Conservation (phyloP, 2,329 filamentous ascomycete species). For the Phialemoniopsis sp. region DNA sequence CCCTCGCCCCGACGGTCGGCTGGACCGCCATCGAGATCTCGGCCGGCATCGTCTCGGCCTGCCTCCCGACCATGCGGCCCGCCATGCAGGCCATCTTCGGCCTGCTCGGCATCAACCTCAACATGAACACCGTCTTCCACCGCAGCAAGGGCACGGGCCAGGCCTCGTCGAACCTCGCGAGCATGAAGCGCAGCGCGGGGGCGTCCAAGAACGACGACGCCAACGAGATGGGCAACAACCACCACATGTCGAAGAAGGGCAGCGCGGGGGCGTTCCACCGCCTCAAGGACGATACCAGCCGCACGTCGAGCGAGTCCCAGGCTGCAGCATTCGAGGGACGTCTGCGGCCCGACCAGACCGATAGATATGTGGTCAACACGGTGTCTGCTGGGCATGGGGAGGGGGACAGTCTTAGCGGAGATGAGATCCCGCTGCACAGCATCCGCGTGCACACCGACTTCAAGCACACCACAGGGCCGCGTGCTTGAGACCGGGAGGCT, state of each 20-base stretch:
- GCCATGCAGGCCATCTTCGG: constrained; percentile 31
- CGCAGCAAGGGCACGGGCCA: constrained; percentile 5
- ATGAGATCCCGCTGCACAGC: constrained; percentile 31
- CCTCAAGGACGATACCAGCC: constrained; percentile 19
- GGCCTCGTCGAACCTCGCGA: not conserved
- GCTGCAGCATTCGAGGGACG: constrained; percentile 10
- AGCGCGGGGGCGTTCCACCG: constrained; percentile 21
- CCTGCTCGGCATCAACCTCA: constrained; percentile 31
- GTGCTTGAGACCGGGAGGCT: too few species aligned
- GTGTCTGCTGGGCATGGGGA: constrained; percentile 16
- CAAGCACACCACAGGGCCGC: constrained; percentile 10
- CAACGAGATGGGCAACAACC: too few species aligned
- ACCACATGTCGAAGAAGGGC: too few species aligned
- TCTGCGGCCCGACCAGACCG: constrained; percentile 26
- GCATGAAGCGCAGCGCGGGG: not conserved
- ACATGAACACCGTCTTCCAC: constrained; percentile 21
- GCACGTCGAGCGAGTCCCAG: constrained; percentile 15
- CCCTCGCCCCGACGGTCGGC: constrained; percentile 36
- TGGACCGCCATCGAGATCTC: constrained; percentile 46
- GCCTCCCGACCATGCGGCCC: constrained; percentile 46
- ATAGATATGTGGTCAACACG: constrained; percentile 22
- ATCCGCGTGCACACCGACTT: constrained; percentile 33
- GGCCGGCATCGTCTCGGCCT: constrained; percentile 47
- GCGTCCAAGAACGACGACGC: constrained; percentile 3
- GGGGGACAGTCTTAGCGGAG: constrained; percentile 20